A percentile compares a stretch with the other conserved stretches of the same genome.
Conservation (phyloP, 768 basidiomycete genomes). For the Chlorophyllum brunneum region DNA sequence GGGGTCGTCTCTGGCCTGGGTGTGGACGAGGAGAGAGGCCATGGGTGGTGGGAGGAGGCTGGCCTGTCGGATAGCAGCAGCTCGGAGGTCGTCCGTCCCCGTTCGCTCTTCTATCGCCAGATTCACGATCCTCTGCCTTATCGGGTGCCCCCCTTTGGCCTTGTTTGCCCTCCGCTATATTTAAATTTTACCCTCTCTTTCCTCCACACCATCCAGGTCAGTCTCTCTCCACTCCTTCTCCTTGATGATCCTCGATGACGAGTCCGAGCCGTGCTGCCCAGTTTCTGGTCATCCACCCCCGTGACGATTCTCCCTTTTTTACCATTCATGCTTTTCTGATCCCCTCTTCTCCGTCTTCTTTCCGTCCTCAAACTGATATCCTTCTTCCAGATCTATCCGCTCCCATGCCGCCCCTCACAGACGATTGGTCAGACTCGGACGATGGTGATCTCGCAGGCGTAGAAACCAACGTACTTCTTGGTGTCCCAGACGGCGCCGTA, state of each 20-base stretch:
- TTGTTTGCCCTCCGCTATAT: slow-evolving; percentile 20
- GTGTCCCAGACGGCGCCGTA: slow-evolving; percentile 75
- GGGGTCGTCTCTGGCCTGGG: slow-evolving; percentile 21
- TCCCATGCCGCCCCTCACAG: slow-evolving; percentile 42
- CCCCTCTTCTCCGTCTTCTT: slow-evolving; percentile 16
- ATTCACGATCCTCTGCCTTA: slow-evolving; percentile 11
- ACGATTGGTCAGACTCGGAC: slow-evolving; percentile 82
- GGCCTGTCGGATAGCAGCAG: slow-evolving; percentile 5
- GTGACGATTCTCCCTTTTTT: slow-evolving; percentile 60
- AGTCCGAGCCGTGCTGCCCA: slow-evolving; percentile 69
- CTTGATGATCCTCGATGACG: slow-evolving; percentile 59
- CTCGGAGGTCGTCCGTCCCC: slow-evolving; percentile 10
- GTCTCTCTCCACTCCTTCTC: slow-evolving; percentile 13
- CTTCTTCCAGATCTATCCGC: slow-evolving; percentile 14
- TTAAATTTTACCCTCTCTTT: slow-evolving; percentile 14
- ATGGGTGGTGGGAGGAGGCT: slow-evolving; percentile 17
- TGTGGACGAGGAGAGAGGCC: slow-evolving; percentile 24
- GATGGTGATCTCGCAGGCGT: slow-evolving; percentile 51
- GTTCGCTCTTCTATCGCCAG: slow-evolving; percentile 12
- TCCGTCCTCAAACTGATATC: slow-evolving; percentile 19
- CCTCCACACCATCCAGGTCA: slow-evolving; percentile 11
- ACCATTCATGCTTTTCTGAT: slow-evolving; percentile 97
- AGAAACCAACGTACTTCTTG: slow-evolving; percentile 75
- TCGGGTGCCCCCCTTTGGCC: slow-evolving; percentile 19
- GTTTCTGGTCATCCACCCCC: slow-evolving; percentile 51